Percentiles rank a stretch among this genome's conserved stretches.
These are phyloP conservation scores for Chalciporus sphaerocephalus DNA, from an alignment of 768 basidiomycete genomes.

Conservation along the genomic window DNA sequence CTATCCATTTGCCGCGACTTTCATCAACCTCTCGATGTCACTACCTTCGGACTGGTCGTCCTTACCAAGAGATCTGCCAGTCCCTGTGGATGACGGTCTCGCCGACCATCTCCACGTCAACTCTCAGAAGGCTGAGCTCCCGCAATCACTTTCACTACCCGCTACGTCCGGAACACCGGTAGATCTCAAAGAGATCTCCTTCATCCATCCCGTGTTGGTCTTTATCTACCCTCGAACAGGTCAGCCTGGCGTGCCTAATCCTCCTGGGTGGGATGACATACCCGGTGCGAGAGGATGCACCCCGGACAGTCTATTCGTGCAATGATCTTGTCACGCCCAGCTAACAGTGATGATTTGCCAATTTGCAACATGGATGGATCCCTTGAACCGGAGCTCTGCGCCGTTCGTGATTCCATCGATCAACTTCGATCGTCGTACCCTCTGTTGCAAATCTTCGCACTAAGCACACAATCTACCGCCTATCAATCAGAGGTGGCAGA, in stretches of 20 bases:
- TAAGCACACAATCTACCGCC: conserved; percentile 18
- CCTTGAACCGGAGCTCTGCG: conserved; percentile 20
- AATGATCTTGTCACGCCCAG: neutral
- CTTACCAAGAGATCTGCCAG: conserved; percentile 12
- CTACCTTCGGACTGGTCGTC: conserved; percentile 7
- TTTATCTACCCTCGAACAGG: conserved; percentile 25
- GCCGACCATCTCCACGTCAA: conserved; percentile 11
- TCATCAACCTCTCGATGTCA: neutral
- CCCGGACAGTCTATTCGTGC: conserved; percentile 10
- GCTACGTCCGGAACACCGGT: conserved; percentile 4
- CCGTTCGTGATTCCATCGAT: conserved; percentile 11
- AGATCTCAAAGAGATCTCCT: conserved; percentile 13
- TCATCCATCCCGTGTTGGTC: conserved; percentile 17
- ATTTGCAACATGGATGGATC: neutral
- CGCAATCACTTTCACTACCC: conserved; percentile 1
- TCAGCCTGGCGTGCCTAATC: conserved; percentile 9
- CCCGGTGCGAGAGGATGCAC: conserved; percentile 23
- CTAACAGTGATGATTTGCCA: neutral
- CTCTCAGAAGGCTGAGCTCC: neutral
- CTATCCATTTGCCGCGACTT: too few relatives aligned
- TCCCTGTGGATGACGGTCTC: conserved; percentile 10
- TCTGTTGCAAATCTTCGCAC: conserved; percentile 9
- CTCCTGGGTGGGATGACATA: conserved; percentile 21
- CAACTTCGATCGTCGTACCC: conserved; percentile 1
- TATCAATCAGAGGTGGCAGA: conserved; percentile 20